Evolutionary conservation across 495 filamentous ascomycete genomes (phyloP), one percentile per base, ranked within the genome.

Genomic region (Penicillium mononematosum): DNA sequence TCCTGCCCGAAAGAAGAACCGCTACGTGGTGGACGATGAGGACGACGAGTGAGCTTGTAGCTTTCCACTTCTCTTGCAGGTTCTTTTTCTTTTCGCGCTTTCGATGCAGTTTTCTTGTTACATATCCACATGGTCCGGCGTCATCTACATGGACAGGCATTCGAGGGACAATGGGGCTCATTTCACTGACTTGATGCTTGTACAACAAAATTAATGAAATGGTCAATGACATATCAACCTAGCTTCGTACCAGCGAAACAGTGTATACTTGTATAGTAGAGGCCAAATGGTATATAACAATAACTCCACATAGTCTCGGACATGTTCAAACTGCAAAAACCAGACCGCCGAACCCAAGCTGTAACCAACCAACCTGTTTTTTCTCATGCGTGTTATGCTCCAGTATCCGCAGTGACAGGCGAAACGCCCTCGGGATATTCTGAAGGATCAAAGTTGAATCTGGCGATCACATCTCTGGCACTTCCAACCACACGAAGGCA

Each of bases 1-100:
- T 24, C 73, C 72, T 22, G 62, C 68, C 11, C 67, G 76, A 48
- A 79, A 77, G 70, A 78, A 78, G 70, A 65, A 75, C 58, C 73
- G 75, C 44, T 77, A 73, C 44, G 72, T 77, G 44, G 75, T 78
- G 52, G 76, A 79, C 34, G 74, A 76, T 52, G 76, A 79, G 34
- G 76, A 79, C 14, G 75, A 79, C 22, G 74, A 77, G 53, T 73
- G 64, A 68, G 60, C 45, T 50, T 45, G 29, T 51, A 46, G 3
- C 10, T 9, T 7, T 17, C 16, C n/a, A 8, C 17, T 14, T 29
- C n/a, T 10, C 24, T 47, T 38, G 2, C 2, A 12, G 4, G 1
- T 32, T n/a, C 12, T 43, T 39, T 52, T 44, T 44, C 39, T 31
- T 46, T 45, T 29, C 25, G 10, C 27, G 29, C 27, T 47, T 47